Percentiles rank a stretch among this genome's conserved stretches.
Conservation (phyloP, 2,329 filamentous ascomycete genomes). For the Emergomyces orientalis region DNA sequence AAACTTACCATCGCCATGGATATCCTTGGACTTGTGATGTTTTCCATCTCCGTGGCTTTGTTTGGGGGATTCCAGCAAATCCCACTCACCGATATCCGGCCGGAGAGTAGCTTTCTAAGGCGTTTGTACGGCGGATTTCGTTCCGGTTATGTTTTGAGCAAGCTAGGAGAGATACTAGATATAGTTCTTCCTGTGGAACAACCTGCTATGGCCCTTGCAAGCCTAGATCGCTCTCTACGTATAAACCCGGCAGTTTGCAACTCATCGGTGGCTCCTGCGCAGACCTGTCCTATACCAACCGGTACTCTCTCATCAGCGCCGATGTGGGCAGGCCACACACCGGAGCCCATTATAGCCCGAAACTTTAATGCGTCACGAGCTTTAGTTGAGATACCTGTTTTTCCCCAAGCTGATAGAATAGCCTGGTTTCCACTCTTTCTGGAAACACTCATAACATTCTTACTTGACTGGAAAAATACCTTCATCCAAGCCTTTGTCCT, state of each 20-base stretch:
- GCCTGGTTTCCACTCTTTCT: not conserved
- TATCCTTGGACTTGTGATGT: constrained; percentile 13
- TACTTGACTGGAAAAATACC: not conserved
- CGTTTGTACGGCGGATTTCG: constrained; percentile 10
- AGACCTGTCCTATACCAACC: not conserved
- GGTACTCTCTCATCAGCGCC: not conserved
- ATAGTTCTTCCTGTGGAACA: not conserved
- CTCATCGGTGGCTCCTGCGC: not conserved
- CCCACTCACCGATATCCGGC: constrained; percentile 7
- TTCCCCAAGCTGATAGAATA: not conserved
- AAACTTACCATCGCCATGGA: constrained; percentile 13
- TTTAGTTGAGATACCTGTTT: not conserved
- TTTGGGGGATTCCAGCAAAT: constrained; percentile 15
- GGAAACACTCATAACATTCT: not conserved
- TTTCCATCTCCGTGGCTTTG: constrained; percentile 17
- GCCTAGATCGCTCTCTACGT: not conserved
- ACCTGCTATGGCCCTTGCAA: not conserved
- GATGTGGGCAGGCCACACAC: not conserved
- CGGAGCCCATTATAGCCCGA: not conserved
- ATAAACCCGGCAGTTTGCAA: not conserved
- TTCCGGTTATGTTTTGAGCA: constrained; percentile 7
- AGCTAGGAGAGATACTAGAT: constrained; percentile 1
- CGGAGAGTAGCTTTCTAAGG: constrained; percentile 8
- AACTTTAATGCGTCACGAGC: not conserved
- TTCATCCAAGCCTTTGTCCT: constrained; percentile 3